Evolutionary conservation across 148 eudicot genomes (phyloP).

Genomic region (Dianthus caryophyllus): DNA sequence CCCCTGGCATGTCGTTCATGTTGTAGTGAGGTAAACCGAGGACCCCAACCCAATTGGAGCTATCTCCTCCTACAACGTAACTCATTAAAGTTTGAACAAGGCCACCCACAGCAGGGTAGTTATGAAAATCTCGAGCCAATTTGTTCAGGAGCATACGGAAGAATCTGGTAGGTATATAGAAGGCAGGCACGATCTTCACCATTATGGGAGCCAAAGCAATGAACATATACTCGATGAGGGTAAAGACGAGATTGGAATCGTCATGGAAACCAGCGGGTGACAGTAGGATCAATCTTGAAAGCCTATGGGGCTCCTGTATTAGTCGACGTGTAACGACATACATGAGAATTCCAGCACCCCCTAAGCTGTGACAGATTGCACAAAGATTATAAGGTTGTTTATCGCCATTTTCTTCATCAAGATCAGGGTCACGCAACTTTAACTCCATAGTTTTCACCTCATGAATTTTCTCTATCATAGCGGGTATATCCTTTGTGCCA

Average conservation of each 20-base stretch:
- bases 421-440: constrained; percentile 36
- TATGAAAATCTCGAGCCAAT: constrained; percentile 87
- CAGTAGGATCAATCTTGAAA: constrained; percentile 68
- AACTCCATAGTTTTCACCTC: constrained; percentile 72
- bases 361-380: constrained; percentile 85
- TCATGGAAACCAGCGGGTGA: constrained; percentile 96
- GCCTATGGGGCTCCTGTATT: constrained; percentile 64
- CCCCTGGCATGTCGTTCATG: constrained; percentile 98
- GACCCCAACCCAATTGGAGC: constrained; percentile 97
- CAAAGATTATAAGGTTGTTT: constrained; percentile 77
- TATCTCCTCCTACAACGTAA: constrained; percentile 86
- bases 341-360: constrained; percentile 89
- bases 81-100: constrained; percentile 91
- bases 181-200: constrained; percentile 68
- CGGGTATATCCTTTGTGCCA: constrained; percentile 83
- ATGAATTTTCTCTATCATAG: constrained; percentile 82
- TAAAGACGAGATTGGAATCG: constrained; percentile 59
- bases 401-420: constrained; percentile 32
- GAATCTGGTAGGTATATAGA: constrained; percentile 87
- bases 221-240: constrained; percentile 47
- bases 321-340: constrained; percentile 60
- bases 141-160: constrained; percentile 92
- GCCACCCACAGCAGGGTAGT: constrained; percentile 93
- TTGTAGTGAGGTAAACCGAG: constrained; percentile 85
- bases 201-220: constrained; percentile 60